Evolutionary conservation across 2,329 filamentous ascomycete genomes (phyloP).

Genomic region (Coniella vitis): DNA sequence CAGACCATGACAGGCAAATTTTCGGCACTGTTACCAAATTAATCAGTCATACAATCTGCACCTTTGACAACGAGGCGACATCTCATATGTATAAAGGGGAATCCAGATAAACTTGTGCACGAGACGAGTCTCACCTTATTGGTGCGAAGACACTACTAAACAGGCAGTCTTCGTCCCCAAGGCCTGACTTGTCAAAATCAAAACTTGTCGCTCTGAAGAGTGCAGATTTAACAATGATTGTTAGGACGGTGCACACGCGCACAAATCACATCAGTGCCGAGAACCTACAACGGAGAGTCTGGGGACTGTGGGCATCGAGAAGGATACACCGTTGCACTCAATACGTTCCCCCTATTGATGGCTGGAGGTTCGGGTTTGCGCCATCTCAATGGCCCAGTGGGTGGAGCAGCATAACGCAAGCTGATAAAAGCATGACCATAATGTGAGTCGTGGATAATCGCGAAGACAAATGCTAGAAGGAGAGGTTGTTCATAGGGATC

Average conservation of each 20-base stretch:
- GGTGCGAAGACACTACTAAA: slow-evolving; percentile 8
- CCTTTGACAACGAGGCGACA: no score
- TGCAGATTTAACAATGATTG: not conserved
- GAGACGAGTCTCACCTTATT: not conserved
- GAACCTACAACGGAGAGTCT: not conserved
- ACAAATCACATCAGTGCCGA: not conserved
- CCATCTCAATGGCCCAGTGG: slow-evolving; percentile 3
- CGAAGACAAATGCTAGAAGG: no score
- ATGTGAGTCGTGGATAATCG: no score
- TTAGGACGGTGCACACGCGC: not conserved
- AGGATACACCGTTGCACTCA: not conserved
- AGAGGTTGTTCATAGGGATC: no score
- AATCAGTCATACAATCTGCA: not conserved
- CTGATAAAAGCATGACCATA: not conserved
- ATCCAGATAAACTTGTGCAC: no score
- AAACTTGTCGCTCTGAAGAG: not conserved
- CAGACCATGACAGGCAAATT: slow-evolving; percentile 7
- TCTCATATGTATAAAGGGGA: no score
- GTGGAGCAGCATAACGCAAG: slow-evolving; percentile 4
- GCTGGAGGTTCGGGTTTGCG: not conserved
- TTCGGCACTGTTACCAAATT: not conserved
- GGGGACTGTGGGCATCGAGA: slow-evolving; percentile 5
- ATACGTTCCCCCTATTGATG: not conserved
- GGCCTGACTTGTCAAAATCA: not conserved
- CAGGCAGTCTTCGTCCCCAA: slow-evolving; percentile 10